A percentile compares a stretch with the other conserved stretches of the same genome.
phyloP scores from a whole-genome alignment of 1,284 basidiomycete species.

The Farysia itapuensis region DNA sequence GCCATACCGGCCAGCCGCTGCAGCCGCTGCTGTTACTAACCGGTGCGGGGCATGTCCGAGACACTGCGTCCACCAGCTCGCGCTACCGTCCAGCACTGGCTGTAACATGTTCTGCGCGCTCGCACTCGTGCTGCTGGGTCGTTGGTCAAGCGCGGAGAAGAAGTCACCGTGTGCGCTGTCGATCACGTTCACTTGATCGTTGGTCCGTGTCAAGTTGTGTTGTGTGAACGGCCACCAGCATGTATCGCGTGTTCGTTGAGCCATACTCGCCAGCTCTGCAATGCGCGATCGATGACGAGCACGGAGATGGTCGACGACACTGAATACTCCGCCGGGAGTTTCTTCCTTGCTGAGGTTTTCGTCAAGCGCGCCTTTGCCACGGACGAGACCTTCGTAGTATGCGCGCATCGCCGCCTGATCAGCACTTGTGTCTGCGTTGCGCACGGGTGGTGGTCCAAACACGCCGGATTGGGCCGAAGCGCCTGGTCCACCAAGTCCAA shows the following conservation, averaged over 20 bases:
- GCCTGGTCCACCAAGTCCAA: slow-evolving; percentile 42
- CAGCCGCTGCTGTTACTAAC: slow-evolving; percentile 81
- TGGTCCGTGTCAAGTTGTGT: slow-evolving; percentile 63
- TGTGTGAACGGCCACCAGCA: slow-evolving; percentile 99
- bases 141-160: slow-evolving; percentile 67
- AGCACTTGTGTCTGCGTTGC: slow-evolving; percentile 63
- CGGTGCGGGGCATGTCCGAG: slow-evolving; percentile 79
- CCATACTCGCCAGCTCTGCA: slow-evolving; percentile 74
- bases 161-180: slow-evolving; percentile 83
- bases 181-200: slow-evolving; percentile 65
- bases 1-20: slow-evolving; percentile 88
- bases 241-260: slow-evolving; percentile 72
- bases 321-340: slow-evolving; percentile 62
- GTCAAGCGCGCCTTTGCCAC: too few relatives aligned
- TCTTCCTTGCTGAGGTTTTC: slow-evolving; percentile 10
- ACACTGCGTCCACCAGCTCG: slow-evolving; percentile 98
- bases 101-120: slow-evolving; percentile 63
- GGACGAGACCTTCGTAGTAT: slow-evolving; percentile 68
- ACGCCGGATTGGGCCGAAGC: neutral
- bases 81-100: slow-evolving; percentile 83
- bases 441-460: slow-evolving; percentile 57
- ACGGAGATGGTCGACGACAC: slow-evolving; percentile 70
- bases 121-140: neutral
- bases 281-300: slow-evolving; percentile 69
- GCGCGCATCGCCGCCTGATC: slow-evolving; percentile 68